Evolutionary conservation across 768 basidiomycete genomes (phyloP).

Genomic region (Candolleomyces efflorescens): DNA sequence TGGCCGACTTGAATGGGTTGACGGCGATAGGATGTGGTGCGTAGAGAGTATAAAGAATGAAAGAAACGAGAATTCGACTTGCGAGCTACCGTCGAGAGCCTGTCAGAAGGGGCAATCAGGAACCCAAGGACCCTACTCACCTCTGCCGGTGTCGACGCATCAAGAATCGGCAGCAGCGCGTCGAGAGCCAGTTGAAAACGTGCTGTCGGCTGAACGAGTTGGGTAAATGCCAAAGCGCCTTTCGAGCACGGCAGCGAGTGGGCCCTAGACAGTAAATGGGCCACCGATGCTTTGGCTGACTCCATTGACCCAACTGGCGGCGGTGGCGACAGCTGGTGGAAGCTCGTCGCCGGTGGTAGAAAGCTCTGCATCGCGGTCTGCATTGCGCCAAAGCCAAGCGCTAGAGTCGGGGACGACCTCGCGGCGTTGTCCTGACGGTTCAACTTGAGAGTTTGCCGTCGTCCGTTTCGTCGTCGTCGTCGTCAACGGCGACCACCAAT

Average conservation of each 20-base stretch:
- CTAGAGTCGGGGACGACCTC: constrained; percentile 7
- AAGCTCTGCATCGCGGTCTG: constrained; percentile 20
- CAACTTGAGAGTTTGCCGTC: neutral
- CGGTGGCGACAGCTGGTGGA: constrained; percentile 3
- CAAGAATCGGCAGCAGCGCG: constrained; percentile 72
- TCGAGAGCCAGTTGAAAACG: constrained; percentile 84
- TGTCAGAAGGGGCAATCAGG: neutral
- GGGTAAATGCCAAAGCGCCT: constrained; percentile 68
- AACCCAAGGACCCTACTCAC: constrained; percentile 31
- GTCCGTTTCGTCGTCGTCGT: constrained; percentile 4
- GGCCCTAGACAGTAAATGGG: constrained; percentile 61
- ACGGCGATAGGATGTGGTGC: constrained; percentile 74
- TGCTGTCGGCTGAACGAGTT: constrained; percentile 70
- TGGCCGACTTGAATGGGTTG: constrained; percentile 77
- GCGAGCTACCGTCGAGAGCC: constrained; percentile 43
- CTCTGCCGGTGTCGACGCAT: constrained; percentile 46
- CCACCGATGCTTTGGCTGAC: constrained; percentile 58
- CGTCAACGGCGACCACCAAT: neutral
- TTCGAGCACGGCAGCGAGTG: constrained; percentile 73
- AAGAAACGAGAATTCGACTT: constrained; percentile 73
- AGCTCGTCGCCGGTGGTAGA: constrained; percentile 18
- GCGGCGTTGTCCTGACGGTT: neutral
- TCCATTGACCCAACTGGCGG: constrained; percentile 26
- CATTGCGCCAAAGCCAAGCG: constrained; percentile 1
- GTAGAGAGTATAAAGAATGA: constrained; percentile 77